phyloP scores from a whole-genome alignment of 2,329 filamentous ascomycete species.

The Teratosphaeria destructans region DNA sequence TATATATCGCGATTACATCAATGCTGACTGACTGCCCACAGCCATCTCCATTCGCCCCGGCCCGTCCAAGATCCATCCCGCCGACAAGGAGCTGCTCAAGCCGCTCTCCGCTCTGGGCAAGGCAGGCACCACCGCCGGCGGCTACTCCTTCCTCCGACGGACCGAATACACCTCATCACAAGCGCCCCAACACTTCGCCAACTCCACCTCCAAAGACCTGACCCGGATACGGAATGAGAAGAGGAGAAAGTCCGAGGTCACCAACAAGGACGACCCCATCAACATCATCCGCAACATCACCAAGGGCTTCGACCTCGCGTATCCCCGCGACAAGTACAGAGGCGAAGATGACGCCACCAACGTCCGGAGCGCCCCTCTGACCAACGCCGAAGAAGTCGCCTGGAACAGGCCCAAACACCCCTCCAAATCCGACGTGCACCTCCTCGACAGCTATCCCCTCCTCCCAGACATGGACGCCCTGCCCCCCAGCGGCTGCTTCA shows the following conservation, averaged over 20 bases:
- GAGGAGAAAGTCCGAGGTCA: conserved; percentile 26
- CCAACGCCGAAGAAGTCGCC: conserved; percentile 45
- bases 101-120: conserved; percentile 79
- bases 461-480: conserved; percentile 52
- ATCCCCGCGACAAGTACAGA: conserved; percentile 55
- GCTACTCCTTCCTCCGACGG: conserved; percentile 85
- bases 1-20: no score
- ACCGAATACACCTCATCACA: conserved; percentile 81
- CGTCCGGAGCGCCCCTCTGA: conserved; percentile 43
- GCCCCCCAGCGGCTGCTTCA: conserved; percentile 48
- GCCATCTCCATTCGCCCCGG: conserved; percentile 57
- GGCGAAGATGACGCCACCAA: conserved; percentile 50
- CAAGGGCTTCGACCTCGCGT: conserved; percentile 56
- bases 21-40: conserved; percentile 4
- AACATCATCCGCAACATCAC: conserved; percentile 51
- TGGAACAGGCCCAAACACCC: conserved; percentile 53
- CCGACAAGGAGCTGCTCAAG: conserved; percentile 73
- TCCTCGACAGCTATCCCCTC: conserved; percentile 50
- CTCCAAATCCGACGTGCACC: conserved; percentile 44
- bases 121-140: conserved; percentile 61
- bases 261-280: conserved; percentile 46
- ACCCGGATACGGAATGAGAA: conserved; percentile 33
- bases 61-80: conserved; percentile 63
- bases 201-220: conserved; percentile 44
- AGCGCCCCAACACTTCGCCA: conserved; percentile 37